Percentiles rank a stretch among this genome's conserved stretches.
phyloP scores from a whole-genome alignment of 106 monocot species.

The Posidonia australis region DNA sequence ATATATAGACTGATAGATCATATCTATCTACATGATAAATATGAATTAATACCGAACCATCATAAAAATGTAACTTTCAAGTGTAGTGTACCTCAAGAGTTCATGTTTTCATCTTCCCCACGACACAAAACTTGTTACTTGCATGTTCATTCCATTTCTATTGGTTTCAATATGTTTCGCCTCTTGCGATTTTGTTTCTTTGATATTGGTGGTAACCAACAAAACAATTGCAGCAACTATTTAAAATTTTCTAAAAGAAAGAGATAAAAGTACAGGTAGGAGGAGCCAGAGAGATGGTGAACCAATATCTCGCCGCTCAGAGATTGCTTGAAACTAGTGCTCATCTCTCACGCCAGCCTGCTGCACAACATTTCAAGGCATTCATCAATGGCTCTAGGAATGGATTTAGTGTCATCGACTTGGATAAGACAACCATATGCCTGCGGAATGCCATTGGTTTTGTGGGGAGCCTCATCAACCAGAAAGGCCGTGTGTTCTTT shows the following conservation, averaged over 20 bases:
- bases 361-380: slow-evolving; percentile 5
- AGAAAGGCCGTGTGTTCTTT: slow-evolving; percentile 7
- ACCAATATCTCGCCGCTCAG: slow-evolving; percentile 4
- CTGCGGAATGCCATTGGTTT: slow-evolving; percentile 3
- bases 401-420: neutral
- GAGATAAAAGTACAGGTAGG: neutral
- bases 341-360: slow-evolving; percentile 1
- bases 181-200: too few relatives aligned
- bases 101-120: too few relatives aligned
- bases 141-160: too few relatives aligned
- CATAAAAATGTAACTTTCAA: too few relatives aligned
- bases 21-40: too few relatives aligned
- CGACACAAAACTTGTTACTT: too few relatives aligned
- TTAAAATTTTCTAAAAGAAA: neutral
- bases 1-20: too few relatives aligned
- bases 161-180: too few relatives aligned
- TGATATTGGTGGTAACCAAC: too few relatives aligned
- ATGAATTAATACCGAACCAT: too few relatives aligned
- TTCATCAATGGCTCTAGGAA: slow-evolving; percentile 5
- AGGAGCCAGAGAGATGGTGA: neutral
- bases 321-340: neutral
- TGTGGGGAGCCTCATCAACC: neutral
- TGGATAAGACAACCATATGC: slow-evolving; percentile 9
- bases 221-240: too few relatives aligned
- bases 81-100: too few relatives aligned